phyloP scores from a whole-genome alignment of 2,329 filamentous ascomycete species.

The Hypomyces rosellus region DNA sequence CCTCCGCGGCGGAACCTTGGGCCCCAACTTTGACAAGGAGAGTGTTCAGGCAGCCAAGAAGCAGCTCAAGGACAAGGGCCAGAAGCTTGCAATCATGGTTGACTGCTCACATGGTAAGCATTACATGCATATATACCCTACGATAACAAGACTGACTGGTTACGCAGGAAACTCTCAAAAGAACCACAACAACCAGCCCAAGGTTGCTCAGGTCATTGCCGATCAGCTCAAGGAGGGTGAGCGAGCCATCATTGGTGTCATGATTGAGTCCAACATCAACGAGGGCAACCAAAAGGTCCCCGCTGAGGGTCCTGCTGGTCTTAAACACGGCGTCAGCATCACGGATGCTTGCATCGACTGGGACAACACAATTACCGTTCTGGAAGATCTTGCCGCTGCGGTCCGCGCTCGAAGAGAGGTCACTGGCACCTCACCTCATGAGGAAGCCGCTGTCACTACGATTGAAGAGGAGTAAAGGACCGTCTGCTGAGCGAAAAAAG shows the following conservation, averaged over 20 bases:
- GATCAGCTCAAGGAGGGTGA: constrained; percentile 87
- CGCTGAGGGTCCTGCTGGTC: constrained; percentile 65
- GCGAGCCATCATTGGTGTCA: constrained; percentile 85
- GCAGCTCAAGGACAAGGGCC: constrained; percentile 71
- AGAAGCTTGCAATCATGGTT: constrained; percentile 89
- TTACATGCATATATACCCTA: neutral
- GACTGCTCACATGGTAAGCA: constrained; percentile 91
- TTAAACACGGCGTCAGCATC: constrained; percentile 89
- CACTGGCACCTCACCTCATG: constrained; percentile 31
- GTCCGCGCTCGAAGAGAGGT: constrained; percentile 66
- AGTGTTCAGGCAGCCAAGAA: constrained; percentile 76
- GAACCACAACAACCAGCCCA: constrained; percentile 94
- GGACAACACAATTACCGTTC: constrained; percentile 73
- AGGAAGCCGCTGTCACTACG: constrained; percentile 34
- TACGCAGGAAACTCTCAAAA: constrained; percentile 84
- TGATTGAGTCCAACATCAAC: constrained; percentile 98
- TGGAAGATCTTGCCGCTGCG: constrained; percentile 80
- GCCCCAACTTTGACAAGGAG: constrained; percentile 87
- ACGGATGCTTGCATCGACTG: constrained; percentile 95
- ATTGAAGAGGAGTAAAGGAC: constrained; percentile 45
- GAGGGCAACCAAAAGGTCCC: constrained; percentile 87
- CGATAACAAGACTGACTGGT: constrained; percentile 6
- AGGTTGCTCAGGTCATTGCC: constrained; percentile 74
- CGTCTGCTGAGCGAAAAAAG: neutral
- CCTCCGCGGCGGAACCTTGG: constrained; percentile 81